Conservation (phyloP, 1,284 basidiomycete genomes). For the Cutaneotrichosporon cutaneum region DNA sequence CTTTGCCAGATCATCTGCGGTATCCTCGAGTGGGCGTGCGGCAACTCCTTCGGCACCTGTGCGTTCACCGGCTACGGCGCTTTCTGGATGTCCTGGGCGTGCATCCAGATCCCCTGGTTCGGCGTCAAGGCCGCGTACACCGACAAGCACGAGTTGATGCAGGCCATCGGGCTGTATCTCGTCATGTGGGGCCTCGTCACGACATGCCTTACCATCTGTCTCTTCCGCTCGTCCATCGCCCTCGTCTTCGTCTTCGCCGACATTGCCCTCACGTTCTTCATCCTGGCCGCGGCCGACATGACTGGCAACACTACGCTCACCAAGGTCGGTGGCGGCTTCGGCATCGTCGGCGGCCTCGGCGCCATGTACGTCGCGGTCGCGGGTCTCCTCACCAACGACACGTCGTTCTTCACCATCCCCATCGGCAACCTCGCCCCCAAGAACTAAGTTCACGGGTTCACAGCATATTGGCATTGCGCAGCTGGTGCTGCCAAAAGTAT, state of each 20-base stretch:
- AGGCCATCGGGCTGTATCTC: conserved; percentile 55
- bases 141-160: conserved; percentile 54
- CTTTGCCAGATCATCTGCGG: conserved; percentile 64
- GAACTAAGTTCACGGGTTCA: background rate
- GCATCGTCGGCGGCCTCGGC: conserved; percentile 52
- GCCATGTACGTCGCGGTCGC: conserved; percentile 55
- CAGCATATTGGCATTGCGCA: background rate
- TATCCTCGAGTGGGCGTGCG: conserved; percentile 67
- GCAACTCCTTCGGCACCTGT: conserved; percentile 61
- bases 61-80: conserved; percentile 79
- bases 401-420: conserved; percentile 50
- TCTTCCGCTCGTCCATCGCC: conserved; percentile 16
- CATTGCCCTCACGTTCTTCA: conserved; percentile 60
- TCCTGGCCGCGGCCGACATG: conserved; percentile 49
- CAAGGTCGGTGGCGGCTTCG: conserved; percentile 72
- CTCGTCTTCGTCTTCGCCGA: conserved; percentile 63
- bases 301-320: conserved; percentile 32
- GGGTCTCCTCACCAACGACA: conserved; percentile 51
- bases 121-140: conserved; percentile 56
- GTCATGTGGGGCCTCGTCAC: conserved; percentile 45
- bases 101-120: conserved; percentile 45
- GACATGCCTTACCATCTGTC: conserved; percentile 9
- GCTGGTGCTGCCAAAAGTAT: conserved; percentile 1
- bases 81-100: conserved; percentile 57
- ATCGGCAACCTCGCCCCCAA: conserved; percentile 37